phyloP scores from a whole-genome alignment of 257 asterid genomes.

The Salvia miltiorrhiza region DNA sequence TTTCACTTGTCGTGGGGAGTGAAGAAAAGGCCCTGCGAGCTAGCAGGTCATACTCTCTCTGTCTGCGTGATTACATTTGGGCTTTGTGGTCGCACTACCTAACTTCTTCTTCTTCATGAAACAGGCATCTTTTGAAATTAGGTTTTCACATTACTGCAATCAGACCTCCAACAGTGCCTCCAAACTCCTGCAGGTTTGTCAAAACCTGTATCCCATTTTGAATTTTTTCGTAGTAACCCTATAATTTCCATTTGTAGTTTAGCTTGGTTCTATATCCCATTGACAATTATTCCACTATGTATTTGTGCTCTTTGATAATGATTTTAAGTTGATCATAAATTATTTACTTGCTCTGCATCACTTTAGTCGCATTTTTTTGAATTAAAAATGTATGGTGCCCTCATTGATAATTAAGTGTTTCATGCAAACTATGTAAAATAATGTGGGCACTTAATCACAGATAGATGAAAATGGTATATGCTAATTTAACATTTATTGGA shows the following conservation, averaged over 20 bases:
- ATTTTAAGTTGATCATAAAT: no score
- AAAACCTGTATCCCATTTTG: neutral
- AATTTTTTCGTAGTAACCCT: neutral
- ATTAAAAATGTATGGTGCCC: no score
- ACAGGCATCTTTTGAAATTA: conserved; percentile 73
- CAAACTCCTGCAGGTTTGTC: conserved; percentile 94
- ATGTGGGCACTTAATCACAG: no score
- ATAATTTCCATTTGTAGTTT: neutral
- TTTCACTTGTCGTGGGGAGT: conserved; percentile 67
- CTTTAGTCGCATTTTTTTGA: no score
- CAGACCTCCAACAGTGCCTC: conserved; percentile 95
- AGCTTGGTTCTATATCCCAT: neutral
- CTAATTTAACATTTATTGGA: no score
- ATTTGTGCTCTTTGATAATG: neutral
- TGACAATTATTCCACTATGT: neutral
- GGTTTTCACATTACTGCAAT: conserved; percentile 91
- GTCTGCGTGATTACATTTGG: neutral
- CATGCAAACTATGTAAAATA: no score
- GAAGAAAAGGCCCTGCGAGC: conserved; percentile 91
- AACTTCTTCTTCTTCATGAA: conserved; percentile 26
- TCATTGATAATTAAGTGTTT: no score
- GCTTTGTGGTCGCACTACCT: neutral
- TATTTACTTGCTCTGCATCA: no score
- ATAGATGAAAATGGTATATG: no score
- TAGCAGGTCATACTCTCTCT: conserved; percentile 56